These are phyloP conservation scores for Atalantia buxifolia DNA, from an alignment of 345 rosid genomes.

Conservation along the genomic window DNA sequence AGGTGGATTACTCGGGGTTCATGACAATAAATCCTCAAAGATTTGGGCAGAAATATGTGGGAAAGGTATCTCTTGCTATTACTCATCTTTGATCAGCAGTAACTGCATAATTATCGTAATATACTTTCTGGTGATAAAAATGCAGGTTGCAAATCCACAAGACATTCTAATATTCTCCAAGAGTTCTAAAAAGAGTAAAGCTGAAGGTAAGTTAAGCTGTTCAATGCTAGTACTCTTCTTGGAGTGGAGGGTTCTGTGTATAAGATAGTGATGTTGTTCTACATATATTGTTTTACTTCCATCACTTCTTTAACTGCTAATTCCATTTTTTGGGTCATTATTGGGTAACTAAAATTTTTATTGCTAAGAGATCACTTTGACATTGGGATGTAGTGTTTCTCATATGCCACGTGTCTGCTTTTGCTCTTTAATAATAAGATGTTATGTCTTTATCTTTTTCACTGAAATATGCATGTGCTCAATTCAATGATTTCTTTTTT, in stretches of 20 bases:
- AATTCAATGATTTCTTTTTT: background rate
- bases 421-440: background rate
- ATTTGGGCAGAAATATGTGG: conserved; percentile 98
- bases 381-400: background rate
- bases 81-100: conserved; percentile 2
- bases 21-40: conserved; percentile 99
- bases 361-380: background rate
- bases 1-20: conserved; percentile 98
- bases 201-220: conserved; percentile 43
- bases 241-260: background rate
- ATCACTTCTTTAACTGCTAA: background rate
- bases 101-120: conserved; percentile 4
- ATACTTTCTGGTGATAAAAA: conserved; percentile 8
- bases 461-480: background rate
- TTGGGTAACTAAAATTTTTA: background rate
- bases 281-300: no score
- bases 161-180: conserved; percentile 96
- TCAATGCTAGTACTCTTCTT: background rate
- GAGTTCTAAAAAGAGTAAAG: conserved; percentile 61
- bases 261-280: background rate
- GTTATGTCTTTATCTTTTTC: background rate
- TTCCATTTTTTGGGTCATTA: background rate
- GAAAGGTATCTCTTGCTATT: conserved; percentile 61
- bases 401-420: background rate
- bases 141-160: conserved; percentile 97